These are phyloP conservation scores for Trifolium fragiferum DNA, from an alignment of 306 rosid species.

Conservation along the genomic window DNA sequence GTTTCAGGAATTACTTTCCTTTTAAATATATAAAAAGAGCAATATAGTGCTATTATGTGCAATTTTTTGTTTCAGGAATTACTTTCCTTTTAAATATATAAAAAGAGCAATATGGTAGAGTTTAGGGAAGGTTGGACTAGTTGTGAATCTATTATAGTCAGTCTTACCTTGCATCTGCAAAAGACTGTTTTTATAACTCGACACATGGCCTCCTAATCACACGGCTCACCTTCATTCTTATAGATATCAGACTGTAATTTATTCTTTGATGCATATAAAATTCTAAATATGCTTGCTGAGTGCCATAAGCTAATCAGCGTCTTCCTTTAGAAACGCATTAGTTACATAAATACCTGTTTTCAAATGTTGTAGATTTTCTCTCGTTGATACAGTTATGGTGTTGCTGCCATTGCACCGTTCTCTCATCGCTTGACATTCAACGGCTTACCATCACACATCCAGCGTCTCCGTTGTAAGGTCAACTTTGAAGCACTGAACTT, in stretches of 20 bases:
- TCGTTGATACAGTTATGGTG: slow-evolving; percentile 75
- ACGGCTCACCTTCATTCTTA: slow-evolving; percentile 10
- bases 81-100: background rate
- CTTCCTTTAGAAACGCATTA: slow-evolving; percentile 35
- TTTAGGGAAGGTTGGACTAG: background rate
- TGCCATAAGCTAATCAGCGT: slow-evolving; percentile 28
- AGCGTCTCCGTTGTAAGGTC: slow-evolving; percentile 90
- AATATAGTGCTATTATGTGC: background rate
- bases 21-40: background rate
- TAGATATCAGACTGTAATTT: slow-evolving; percentile 23
- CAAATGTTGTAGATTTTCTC: slow-evolving; percentile 50
- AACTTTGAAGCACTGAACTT: slow-evolving; percentile 90
- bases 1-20: background rate
- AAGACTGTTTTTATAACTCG: background rate
- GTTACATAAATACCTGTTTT: slow-evolving; percentile 45
- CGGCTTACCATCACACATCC: slow-evolving; percentile 84
- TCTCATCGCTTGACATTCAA: slow-evolving; percentile 97
- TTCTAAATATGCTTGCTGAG: slow-evolving; percentile 1
- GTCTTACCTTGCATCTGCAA: background rate
- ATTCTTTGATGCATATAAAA: slow-evolving; percentile 7
- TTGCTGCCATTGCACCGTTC: slow-evolving; percentile 94
- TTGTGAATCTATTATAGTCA: background rate
- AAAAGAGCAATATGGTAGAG: background rate
- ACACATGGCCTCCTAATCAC: background rate
- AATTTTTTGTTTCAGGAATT: slow-evolving; percentile 11